Conservation (phyloP, 345 rosid species). For the Syzygium oleosum region DNA sequence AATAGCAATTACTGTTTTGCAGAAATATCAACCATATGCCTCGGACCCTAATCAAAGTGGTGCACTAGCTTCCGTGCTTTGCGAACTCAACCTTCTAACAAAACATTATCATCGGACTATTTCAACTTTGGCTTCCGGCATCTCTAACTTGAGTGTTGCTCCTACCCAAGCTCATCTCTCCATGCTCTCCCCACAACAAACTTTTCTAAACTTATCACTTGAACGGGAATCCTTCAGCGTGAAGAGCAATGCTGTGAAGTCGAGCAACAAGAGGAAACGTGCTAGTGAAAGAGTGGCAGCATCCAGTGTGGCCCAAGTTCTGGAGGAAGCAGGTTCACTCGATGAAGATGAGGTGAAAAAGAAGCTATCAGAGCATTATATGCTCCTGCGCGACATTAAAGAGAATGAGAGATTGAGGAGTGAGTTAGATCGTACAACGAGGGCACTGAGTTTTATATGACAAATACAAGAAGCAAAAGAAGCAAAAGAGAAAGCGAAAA, state of each 20-base stretch:
- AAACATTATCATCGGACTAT: conserved; percentile 72
- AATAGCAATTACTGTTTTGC: conserved; percentile 3
- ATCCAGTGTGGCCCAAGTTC: neutral
- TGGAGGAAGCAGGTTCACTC: neutral
- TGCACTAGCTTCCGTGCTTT: conserved; percentile 85
- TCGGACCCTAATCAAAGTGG: conserved; percentile 84
- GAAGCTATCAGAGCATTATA: conserved; percentile 50
- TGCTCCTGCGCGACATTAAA: conserved; percentile 37
- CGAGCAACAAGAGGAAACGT: conserved; percentile 50
- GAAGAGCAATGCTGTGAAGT: conserved; percentile 15
- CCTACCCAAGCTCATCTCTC: conserved; percentile 53
- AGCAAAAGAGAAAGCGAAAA: conserved; percentile 11
- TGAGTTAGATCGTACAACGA: conserved; percentile 21
- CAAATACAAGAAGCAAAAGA: conserved; percentile 23
- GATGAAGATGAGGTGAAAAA: conserved; percentile 41
- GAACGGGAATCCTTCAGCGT: conserved; percentile 46
- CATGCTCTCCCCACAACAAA: conserved; percentile 59
- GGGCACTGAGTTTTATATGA: conserved; percentile 36
- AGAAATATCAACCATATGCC: conserved; percentile 85
- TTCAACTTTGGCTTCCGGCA: conserved; percentile 43
- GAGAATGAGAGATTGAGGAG: conserved; percentile 48
- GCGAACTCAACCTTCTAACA: conserved; percentile 82
- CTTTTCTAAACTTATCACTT: conserved; percentile 50
- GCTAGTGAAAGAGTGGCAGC: conserved; percentile 11
- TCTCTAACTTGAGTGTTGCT: conserved; percentile 47